Percentiles rank a stretch among this genome's conserved stretches.
Conservation (phyloP, 768 basidiomycete genomes). For the Scleroderma bovista region DNA sequence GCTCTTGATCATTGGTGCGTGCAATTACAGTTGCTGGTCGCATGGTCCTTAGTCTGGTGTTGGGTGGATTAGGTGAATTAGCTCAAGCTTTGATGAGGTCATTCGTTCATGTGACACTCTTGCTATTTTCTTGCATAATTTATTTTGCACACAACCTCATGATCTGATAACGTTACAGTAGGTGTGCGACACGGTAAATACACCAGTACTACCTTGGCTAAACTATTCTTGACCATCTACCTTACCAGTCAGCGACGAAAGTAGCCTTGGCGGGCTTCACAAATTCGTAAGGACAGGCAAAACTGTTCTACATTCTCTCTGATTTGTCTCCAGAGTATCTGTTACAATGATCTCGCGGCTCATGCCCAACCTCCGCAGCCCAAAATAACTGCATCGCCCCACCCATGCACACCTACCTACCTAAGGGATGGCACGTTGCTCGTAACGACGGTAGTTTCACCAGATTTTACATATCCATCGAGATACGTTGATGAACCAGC, state of each 20-base stretch:
- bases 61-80: too few species aligned
- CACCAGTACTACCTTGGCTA: neutral
- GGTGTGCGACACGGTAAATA: neutral
- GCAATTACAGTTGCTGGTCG: too few species aligned
- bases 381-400: neutral
- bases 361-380: constrained; percentile 47
- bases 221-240: neutral
- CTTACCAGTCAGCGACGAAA: neutral
- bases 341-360: constrained; percentile 50
- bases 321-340: constrained; percentile 34
- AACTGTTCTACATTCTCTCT: neutral
- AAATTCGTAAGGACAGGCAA: neutral
- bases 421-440: neutral
- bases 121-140: too few species aligned
- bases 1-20: too few species aligned
- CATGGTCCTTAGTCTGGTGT: too few species aligned
- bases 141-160: too few species aligned
- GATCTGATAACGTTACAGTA: neutral
- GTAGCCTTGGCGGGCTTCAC: neutral
- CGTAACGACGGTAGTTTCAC: neutral
- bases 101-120: too few species aligned
- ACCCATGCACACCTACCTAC: neutral
- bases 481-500: neutral
- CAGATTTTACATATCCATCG: neutral
- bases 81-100: too few species aligned